Evolutionary conservation across 495 filamentous ascomycete genomes (phyloP).

Genomic region (Penicillium nucicola): DNA sequence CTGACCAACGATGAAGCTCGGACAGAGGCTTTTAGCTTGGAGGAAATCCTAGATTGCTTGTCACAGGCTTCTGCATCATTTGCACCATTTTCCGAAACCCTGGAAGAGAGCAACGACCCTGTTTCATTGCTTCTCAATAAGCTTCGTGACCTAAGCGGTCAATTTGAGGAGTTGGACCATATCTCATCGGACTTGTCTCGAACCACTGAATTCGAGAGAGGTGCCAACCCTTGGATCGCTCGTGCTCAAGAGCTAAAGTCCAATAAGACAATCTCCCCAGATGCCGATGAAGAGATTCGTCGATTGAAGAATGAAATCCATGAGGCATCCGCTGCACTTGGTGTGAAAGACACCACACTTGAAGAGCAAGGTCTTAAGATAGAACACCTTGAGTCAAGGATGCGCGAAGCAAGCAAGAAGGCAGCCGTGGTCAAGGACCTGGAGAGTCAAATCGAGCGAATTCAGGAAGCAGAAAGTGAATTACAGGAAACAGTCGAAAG

Average conservation of each 20-base stretch:
- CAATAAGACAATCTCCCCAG: constrained; percentile 71
- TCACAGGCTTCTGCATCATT: constrained; percentile 48
- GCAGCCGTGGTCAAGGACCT: constrained; percentile 47
- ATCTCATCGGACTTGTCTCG: constrained; percentile 72
- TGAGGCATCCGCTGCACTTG: constrained; percentile 56
- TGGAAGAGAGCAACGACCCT: constrained; percentile 51
- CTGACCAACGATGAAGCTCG: constrained; percentile 72
- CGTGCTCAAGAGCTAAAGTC: constrained; percentile 73
- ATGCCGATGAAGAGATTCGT: constrained; percentile 75
- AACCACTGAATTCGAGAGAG: constrained; percentile 81
- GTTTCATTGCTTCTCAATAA: constrained; percentile 67
- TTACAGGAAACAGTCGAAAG: constrained; percentile 35
- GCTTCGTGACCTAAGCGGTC: constrained; percentile 60
- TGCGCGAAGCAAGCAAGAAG: constrained; percentile 52
- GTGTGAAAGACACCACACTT: constrained; percentile 88
- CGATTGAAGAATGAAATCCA: constrained; percentile 72
- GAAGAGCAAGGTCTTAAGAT: constrained; percentile 78
- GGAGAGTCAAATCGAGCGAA: constrained; percentile 60
- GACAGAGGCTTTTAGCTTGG: constrained; percentile 61
- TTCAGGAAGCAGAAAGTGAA: constrained; percentile 40
- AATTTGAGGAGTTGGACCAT: constrained; percentile 69
- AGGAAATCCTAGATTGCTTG: constrained; percentile 62
- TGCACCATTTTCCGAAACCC: constrained; percentile 23
- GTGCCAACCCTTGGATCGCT: constrained; percentile 76
- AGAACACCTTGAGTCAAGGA: constrained; percentile 51